phyloP scores from a whole-genome alignment of 2,329 filamentous ascomycete genomes.

The Helicocarpus griseus region DNA sequence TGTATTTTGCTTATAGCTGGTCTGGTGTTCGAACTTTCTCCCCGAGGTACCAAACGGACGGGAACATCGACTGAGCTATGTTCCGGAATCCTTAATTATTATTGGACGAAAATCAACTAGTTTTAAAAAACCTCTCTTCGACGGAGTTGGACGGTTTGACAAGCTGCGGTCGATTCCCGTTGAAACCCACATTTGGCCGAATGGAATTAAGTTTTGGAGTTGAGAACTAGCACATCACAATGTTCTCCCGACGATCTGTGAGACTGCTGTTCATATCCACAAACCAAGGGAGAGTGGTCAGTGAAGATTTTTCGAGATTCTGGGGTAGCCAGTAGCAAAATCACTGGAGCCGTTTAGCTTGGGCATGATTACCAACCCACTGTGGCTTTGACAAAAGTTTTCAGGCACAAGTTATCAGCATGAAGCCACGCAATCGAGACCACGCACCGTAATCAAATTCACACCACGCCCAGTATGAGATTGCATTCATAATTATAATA shows the following conservation, averaged over 20 bases:
- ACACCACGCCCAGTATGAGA: not conserved
- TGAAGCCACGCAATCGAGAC: not conserved
- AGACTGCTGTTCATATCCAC: not conserved
- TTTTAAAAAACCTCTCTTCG: no score
- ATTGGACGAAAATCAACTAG: no score
- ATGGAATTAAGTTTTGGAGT: not conserved
- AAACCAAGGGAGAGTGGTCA: no score
- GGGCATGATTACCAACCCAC: not conserved
- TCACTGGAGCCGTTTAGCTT: not conserved
- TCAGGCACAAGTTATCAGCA: not conserved
- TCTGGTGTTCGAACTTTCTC: not conserved
- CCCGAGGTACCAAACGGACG: constrained; percentile 1
- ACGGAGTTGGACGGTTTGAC: not conserved
- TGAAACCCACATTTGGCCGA: not conserved
- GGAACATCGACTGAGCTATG: not conserved
- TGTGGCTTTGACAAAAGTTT: not conserved
- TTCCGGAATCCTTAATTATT: no score
- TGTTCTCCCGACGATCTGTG: not conserved
- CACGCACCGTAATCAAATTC: not conserved
- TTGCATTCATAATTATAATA: no score
- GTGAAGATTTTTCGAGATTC: not conserved
- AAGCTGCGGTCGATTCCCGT: no score
- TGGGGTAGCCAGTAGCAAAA: not conserved
- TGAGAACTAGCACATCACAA: not conserved
- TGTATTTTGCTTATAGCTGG: not conserved